Conservation (phyloP, 2,329 filamentous ascomycete species). For the Exophiala bonariae region DNA sequence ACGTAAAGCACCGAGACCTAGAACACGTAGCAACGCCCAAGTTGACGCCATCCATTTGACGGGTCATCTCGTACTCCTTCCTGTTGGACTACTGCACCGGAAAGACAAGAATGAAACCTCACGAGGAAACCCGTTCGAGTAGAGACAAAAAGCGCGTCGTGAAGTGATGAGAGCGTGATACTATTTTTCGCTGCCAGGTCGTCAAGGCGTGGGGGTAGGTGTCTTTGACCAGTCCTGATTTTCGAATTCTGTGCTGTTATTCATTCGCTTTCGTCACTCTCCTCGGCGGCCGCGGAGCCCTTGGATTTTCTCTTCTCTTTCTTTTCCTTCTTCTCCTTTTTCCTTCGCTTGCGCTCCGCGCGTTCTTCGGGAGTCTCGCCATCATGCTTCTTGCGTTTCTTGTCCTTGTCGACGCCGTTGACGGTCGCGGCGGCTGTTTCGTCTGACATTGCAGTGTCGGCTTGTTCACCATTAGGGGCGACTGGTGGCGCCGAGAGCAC, state of each 20-base stretch:
- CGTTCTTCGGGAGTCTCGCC: conserved; percentile 52
- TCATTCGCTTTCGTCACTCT: conserved; percentile 26
- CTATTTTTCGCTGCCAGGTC: too few relatives aligned
- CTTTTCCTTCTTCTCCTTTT: conserved; percentile 57
- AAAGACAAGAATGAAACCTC: too few relatives aligned
- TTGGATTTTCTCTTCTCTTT: conserved; percentile 37
- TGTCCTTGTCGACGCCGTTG: conserved; percentile 41
- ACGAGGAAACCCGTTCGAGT: too few relatives aligned
- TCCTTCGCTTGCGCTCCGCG: conserved; percentile 51
- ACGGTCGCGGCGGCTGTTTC: conserved; percentile 36
- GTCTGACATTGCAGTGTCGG: conserved; percentile 41
- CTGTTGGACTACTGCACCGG: too few relatives aligned
- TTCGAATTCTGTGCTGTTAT: not conserved
- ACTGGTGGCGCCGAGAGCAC: conserved; percentile 31
- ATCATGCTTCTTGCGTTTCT: conserved; percentile 60
- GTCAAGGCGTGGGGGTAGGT: too few relatives aligned
- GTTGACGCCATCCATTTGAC: too few relatives aligned
- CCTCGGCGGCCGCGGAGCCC: conserved; percentile 5
- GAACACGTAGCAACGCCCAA: too few relatives aligned
- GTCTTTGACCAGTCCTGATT: too few relatives aligned
- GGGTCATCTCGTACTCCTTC: too few relatives aligned
- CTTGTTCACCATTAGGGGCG: conserved; percentile 32
- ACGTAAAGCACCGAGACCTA: too few relatives aligned
- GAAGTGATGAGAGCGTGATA: too few relatives aligned
- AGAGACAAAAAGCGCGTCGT: too few relatives aligned